phyloP scores from a whole-genome alignment of 2,329 filamentous ascomycete genomes.

The Fusarium torreyae region DNA sequence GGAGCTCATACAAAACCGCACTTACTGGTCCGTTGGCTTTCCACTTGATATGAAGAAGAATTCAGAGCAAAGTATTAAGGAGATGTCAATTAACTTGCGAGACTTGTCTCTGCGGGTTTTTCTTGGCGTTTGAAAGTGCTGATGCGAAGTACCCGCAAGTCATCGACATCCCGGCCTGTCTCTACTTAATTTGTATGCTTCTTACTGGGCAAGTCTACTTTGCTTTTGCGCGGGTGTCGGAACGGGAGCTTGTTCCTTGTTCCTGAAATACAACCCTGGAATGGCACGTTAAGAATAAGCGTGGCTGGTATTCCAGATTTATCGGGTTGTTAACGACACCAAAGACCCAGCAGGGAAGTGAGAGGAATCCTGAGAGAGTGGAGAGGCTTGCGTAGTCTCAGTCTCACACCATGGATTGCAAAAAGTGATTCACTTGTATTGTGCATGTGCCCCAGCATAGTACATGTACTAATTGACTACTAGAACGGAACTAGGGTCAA shows the following conservation, averaged over 20 bases:
- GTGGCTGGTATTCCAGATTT: conserved; percentile 22
- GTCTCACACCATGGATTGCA: conserved; percentile 16
- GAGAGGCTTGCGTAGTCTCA: conserved; percentile 16
- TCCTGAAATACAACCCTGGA: conserved; percentile 18
- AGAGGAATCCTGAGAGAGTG: conserved; percentile 32
- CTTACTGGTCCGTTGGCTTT: no score
- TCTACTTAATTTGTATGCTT: conserved; percentile 26
- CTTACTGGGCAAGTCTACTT: conserved; percentile 24
- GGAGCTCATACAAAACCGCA: neutral
- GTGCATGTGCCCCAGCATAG: conserved; percentile 22
- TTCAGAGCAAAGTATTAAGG: conserved; percentile 10
- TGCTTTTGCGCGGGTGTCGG: conserved; percentile 41
- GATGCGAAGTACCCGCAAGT: conserved; percentile 28
- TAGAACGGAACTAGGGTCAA: conserved; percentile 33
- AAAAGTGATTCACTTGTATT: conserved; percentile 13
- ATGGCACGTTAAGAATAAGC: conserved; percentile 35
- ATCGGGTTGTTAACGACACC: conserved; percentile 3
- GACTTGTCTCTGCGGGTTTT: conserved; percentile 21
- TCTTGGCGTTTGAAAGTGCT: conserved; percentile 29
- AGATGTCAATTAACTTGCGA: conserved; percentile 14
- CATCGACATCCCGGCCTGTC: conserved; percentile 13
- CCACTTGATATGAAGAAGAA: neutral
- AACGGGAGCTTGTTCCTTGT: conserved; percentile 29
- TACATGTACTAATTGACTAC: conserved; percentile 28
- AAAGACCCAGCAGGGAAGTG: conserved; percentile 26